Evolutionary conservation across 2,329 filamentous ascomycete species (phyloP).

Genomic region (Sarocladiaceae sp.): DNA sequence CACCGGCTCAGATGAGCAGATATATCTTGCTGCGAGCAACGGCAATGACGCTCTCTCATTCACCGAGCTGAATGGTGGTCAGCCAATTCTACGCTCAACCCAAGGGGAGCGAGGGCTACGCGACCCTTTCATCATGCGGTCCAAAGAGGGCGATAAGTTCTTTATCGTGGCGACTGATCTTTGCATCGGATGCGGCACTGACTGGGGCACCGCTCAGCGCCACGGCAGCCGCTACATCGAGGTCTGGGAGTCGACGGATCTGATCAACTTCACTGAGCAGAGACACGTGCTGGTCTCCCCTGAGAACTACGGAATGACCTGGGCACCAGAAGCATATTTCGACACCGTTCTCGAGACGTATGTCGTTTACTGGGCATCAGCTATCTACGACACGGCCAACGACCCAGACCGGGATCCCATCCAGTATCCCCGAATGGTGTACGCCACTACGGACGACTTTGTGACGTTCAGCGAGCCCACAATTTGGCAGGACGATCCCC

Average conservation of each 20-base stretch:
- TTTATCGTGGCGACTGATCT: conserved; percentile 43
- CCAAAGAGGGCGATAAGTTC: conserved; percentile 38
- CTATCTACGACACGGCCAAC: conserved; percentile 30
- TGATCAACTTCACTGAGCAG: conserved; percentile 39
- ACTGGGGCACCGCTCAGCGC: conserved; percentile 36
- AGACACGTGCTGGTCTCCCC: conserved; percentile 39
- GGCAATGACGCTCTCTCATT: conserved; percentile 42
- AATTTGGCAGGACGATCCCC: conserved; percentile 41
- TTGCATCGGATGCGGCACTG: conserved; percentile 42
- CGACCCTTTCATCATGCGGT: conserved; percentile 44
- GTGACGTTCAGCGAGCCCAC: conserved; percentile 36
- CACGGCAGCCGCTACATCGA: conserved; percentile 39
- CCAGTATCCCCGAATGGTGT: conserved; percentile 44
- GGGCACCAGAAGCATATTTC: conserved; percentile 42
- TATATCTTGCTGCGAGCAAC: conserved; percentile 40
- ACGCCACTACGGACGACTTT: conserved; percentile 40
- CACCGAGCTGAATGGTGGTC: conserved; percentile 37
- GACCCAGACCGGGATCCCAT: conserved; percentile 33
- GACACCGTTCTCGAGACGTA: conserved; percentile 31
- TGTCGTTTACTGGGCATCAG: conserved; percentile 32
- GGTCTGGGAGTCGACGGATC: conserved; percentile 40
- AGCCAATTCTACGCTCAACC: conserved; percentile 35
- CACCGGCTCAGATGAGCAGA: conserved; percentile 36
- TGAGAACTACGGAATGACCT: conserved; percentile 40
- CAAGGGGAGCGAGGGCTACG: conserved; percentile 40